phyloP scores from a whole-genome alignment of 1,139 yeast species.

The Scheffersomyces quercinus region DNA sequence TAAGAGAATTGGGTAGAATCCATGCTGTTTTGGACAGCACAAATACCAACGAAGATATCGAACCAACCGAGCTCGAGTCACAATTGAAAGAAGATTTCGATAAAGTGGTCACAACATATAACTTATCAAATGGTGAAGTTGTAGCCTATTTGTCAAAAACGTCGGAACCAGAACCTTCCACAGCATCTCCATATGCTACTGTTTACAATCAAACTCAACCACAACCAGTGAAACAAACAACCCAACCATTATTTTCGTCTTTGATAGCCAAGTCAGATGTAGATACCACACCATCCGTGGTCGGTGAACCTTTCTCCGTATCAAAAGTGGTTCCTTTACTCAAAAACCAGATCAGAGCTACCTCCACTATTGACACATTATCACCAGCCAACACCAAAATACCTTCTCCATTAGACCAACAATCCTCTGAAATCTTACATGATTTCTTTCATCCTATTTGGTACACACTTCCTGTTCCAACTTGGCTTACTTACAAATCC shows the following conservation, averaged over 20 bases:
- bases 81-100: constrained; percentile 57
- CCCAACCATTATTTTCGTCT: constrained; percentile 70
- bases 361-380: constrained; percentile 51
- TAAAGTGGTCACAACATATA: constrained; percentile 61
- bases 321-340: constrained; percentile 61
- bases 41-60: constrained; percentile 6
- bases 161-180: constrained; percentile 24
- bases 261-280: constrained; percentile 61
- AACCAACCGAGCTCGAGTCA: constrained; percentile 29
- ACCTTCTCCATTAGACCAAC: constrained; percentile 60
- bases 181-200: constrained; percentile 17
- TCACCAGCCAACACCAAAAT: constrained; percentile 49
- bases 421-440: constrained; percentile 67
- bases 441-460: constrained; percentile 85
- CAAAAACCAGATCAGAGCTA: constrained; percentile 22
- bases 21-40: constrained; percentile 11
- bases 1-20: constrained; percentile 65
- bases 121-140: constrained; percentile 63
- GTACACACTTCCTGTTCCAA: constrained; percentile 77
- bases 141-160: constrained; percentile 41
- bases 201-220: constrained; percentile 19
- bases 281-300: constrained; percentile 63
- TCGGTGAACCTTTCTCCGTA: constrained; percentile 59
- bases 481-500: constrained; percentile 68
- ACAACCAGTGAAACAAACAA: constrained; percentile 26